These are phyloP conservation scores for Alternaria panax DNA, from an alignment of 2,329 filamentous ascomycete species.

Conservation along the genomic window DNA sequence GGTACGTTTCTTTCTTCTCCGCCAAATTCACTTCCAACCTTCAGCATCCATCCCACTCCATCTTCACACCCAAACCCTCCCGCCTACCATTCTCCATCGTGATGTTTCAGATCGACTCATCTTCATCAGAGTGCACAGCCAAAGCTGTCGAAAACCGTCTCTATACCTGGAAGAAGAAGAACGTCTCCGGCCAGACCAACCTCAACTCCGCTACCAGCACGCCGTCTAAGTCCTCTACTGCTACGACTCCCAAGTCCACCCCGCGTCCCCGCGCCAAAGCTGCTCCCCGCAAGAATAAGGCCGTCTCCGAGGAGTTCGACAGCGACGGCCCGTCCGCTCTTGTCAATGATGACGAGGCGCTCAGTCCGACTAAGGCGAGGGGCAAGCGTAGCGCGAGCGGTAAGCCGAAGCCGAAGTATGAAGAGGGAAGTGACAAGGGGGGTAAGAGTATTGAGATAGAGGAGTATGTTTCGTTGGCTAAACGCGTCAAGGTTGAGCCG, in stretches of 20 bases:
- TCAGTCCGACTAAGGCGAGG: neutral
- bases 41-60: no score
- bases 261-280: constrained; percentile 1
- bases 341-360: neutral
- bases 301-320: neutral
- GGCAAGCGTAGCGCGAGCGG: constrained; percentile 2
- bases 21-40: no score
- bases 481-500: neutral
- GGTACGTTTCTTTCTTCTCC: no score
- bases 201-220: neutral
- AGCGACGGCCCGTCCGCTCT: neutral
- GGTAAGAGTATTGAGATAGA: no score
- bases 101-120: no score
- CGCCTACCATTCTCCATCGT: no score
- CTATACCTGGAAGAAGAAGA: no score
- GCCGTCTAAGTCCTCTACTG: neutral
- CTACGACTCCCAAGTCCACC: neutral
- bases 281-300: neutral
- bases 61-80: no score
- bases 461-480: neutral
- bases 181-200: no score
- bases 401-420: neutral
- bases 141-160: no score
- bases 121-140: no score
- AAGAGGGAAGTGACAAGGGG: neutral